Evolutionary conservation across 2,329 filamentous ascomycete genomes (phyloP).

Genomic region (Aspergillus tamarii): DNA sequence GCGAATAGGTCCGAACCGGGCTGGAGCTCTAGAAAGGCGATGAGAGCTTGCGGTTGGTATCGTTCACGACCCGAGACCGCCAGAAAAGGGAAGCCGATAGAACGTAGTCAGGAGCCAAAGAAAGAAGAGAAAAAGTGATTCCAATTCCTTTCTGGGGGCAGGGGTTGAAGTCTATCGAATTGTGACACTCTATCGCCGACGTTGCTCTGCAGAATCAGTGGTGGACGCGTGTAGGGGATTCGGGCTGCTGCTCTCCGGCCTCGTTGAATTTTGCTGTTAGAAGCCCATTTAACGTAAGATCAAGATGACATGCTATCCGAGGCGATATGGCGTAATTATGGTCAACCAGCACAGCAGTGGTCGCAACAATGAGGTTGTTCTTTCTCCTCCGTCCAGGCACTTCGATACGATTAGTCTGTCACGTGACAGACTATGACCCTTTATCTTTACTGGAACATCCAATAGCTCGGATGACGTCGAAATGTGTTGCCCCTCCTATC

Average conservation of each 20-base stretch:
- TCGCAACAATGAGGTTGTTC: neutral
- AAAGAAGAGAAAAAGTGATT: neutral
- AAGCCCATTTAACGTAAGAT: neutral
- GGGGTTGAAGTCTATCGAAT: neutral
- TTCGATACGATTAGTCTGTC: neutral
- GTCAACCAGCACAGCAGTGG: slow-evolving; percentile 4
- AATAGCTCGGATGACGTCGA: neutral
- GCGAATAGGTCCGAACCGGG: neutral
- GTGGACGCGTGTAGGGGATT: neutral
- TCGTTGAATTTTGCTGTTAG: neutral
- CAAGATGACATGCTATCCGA: slow-evolving; percentile 4
- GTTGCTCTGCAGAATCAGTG: neutral
- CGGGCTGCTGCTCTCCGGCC: neutral
- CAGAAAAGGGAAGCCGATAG: neutral
- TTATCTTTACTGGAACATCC: neutral
- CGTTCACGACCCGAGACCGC: neutral
- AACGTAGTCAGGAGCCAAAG: neutral
- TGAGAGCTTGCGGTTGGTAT: neutral
- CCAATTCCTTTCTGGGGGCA: neutral
- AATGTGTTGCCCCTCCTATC: neutral
- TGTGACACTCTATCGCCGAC: neutral
- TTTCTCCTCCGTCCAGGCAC: neutral
- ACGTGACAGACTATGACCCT: neutral
- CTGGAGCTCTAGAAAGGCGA: neutral
- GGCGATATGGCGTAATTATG: neutral